Conservation (phyloP, 352 stramenopile genomes). For the Phytopythium vexans region DNA sequence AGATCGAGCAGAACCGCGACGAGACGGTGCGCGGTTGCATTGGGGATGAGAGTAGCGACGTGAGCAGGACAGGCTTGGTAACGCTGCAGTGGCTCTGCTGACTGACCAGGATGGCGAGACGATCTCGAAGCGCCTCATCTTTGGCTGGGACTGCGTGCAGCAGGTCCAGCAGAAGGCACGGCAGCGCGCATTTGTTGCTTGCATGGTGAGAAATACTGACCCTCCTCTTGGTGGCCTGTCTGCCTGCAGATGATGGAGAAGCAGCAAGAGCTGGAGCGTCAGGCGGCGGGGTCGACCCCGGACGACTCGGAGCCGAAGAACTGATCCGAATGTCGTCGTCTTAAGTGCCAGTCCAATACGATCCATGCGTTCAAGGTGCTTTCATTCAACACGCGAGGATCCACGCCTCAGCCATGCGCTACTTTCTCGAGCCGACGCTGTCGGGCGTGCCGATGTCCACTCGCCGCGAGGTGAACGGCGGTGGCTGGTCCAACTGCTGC, state of each 20-base stretch:
- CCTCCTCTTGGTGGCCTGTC: neutral
- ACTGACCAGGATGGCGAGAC: slow-evolving; percentile 53
- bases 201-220: neutral
- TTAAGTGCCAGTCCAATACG: slow-evolving; percentile 4
- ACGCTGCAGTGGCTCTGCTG: neutral
- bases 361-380: slow-evolving; percentile 1
- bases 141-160: slow-evolving; percentile 73
- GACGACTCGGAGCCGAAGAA: slow-evolving; percentile 15
- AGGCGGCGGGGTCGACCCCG: slow-evolving; percentile 1
- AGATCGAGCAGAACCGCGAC: slow-evolving; percentile 78
- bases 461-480: slow-evolving; percentile 33
- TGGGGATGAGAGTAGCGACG: neutral
- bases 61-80: neutral
- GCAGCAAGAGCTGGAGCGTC: slow-evolving; percentile 30
- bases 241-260: slow-evolving; percentile 46
- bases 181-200: neutral
- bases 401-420: neutral
- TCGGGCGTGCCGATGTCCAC: slow-evolving; percentile 22
- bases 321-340: too few relatives aligned
- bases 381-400: slow-evolving; percentile 9
- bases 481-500: slow-evolving; percentile 9
- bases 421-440: slow-evolving; percentile 44
- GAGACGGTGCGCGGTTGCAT: slow-evolving; percentile 41
- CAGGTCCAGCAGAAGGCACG: slow-evolving; percentile 74
- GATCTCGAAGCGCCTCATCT: slow-evolving; percentile 76